phyloP scores from a whole-genome alignment of 1,284 basidiomycete species.

The Leccinum brunneo-olivaceum region DNA sequence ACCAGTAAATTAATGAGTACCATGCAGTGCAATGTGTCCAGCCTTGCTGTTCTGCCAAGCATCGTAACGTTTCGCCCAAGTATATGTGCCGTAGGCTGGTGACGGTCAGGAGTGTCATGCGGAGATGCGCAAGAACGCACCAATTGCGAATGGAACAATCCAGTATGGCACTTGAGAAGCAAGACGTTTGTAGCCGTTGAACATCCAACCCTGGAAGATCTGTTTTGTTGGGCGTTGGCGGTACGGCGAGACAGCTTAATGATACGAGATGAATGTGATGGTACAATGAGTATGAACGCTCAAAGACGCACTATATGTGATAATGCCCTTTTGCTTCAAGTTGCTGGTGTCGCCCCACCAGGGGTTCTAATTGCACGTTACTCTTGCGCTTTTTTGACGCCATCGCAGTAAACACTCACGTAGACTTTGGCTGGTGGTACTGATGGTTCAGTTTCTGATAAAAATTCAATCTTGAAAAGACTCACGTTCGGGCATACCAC shows the following conservation, averaged over 20 bases:
- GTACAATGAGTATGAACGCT: not conserved
- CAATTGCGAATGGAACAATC: slow-evolving; percentile 68
- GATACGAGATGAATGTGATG: slow-evolving; percentile 1
- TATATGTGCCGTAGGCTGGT: slow-evolving; percentile 75
- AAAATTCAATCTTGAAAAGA: slow-evolving; percentile 14
- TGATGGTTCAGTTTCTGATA: slow-evolving; percentile 2
- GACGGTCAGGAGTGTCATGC: not conserved
- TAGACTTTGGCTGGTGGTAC: slow-evolving; percentile 49
- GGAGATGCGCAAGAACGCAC: slow-evolving; percentile 41
- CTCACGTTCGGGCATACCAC: slow-evolving; percentile 71
- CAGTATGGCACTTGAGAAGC: slow-evolving; percentile 76
- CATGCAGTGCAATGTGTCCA: slow-evolving; percentile 56
- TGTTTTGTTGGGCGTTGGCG: slow-evolving; percentile 70
- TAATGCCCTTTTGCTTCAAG: slow-evolving; percentile 72
- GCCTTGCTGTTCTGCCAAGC: slow-evolving; percentile 75
- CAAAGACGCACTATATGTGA: slow-evolving; percentile 67
- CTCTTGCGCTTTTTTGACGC: slow-evolving; percentile 5
- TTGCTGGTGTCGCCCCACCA: slow-evolving; percentile 88
- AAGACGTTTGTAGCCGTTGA: slow-evolving; percentile 82
- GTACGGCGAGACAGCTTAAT: slow-evolving; percentile 74
- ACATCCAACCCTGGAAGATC: slow-evolving; percentile 70
- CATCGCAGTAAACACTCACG: slow-evolving; percentile 41
- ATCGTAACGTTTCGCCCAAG: slow-evolving; percentile 76
- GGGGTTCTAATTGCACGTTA: slow-evolving; percentile 52
- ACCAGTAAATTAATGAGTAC: slow-evolving; percentile 19